These are phyloP conservation scores for Coniferiporia sulphurascens DNA, from an alignment of 1,284 basidiomycete genomes.

Conservation along the genomic window DNA sequence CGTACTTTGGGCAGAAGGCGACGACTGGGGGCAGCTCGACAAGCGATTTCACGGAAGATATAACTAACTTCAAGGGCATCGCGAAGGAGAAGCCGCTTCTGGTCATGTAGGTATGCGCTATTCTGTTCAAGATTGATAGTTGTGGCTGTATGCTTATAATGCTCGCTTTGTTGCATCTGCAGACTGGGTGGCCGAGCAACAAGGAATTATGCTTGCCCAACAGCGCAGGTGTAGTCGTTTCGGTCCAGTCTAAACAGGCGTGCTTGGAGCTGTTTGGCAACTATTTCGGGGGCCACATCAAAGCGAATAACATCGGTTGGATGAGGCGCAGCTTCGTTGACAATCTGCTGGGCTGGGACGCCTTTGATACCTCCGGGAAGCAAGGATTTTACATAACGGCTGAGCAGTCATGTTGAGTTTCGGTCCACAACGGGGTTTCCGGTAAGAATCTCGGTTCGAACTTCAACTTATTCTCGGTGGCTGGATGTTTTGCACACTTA, in stretches of 20 bases:
- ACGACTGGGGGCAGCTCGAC: constrained; percentile 5
- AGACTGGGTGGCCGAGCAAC: constrained; percentile 22
- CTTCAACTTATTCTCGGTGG: too few relatives aligned
- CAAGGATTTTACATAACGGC: too few relatives aligned
- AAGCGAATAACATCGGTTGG: constrained; percentile 17
- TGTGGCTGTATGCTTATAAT: too few relatives aligned
- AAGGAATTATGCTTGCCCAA: constrained; percentile 18
- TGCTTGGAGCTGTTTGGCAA: constrained; percentile 20
- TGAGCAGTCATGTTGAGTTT: too few relatives aligned
- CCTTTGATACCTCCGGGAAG: too few relatives aligned
- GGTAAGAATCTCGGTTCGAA: too few relatives aligned
- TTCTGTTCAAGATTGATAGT: background rate
- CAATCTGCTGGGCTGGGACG: constrained; percentile 9
- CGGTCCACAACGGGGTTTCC: too few relatives aligned
- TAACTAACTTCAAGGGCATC: constrained; percentile 5
- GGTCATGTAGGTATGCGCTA: constrained; percentile 11
- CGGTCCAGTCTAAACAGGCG: constrained; percentile 15
- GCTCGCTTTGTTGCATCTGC: background rate
- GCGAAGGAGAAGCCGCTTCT: constrained; percentile 17
- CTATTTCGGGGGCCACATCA: constrained; percentile 17
- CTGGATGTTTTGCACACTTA: too few relatives aligned
- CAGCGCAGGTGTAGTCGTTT: constrained; percentile 17
- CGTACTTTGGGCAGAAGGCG: constrained; percentile 14
- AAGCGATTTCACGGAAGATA: constrained; percentile 10
- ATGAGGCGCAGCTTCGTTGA: constrained; percentile 18